These are phyloP conservation scores for Pichia sp. DNA, from an alignment of 1,139 yeast species.

Conservation along the genomic window DNA sequence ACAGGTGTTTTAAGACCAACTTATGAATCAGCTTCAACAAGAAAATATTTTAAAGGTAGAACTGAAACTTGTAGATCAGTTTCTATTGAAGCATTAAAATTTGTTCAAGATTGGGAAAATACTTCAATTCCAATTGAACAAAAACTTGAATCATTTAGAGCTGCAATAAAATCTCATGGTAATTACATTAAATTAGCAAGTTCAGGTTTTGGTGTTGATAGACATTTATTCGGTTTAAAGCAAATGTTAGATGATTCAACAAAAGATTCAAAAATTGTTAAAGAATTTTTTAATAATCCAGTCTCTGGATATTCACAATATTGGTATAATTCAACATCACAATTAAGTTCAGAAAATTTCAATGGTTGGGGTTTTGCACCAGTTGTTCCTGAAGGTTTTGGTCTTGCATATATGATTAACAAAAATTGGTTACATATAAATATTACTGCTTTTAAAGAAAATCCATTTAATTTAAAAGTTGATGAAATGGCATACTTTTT, in stretches of 20 bases:
- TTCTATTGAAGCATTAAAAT: conserved; percentile 63
- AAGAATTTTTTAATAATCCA: conserved; percentile 73
- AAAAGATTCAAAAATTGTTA: conserved; percentile 50
- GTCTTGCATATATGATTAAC: conserved; percentile 90
- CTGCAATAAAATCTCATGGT: conserved; percentile 72
- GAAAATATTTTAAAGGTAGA: conserved; percentile 84
- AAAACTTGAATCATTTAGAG: conserved; percentile 63
- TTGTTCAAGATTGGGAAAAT: conserved; percentile 73
- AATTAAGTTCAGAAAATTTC: conserved; percentile 79
- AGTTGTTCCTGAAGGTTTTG: conserved; percentile 90
- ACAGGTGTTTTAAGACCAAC: conserved; percentile 84
- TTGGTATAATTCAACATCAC: conserved; percentile 89
- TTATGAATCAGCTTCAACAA: conserved; percentile 93
- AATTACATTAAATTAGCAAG: conserved; percentile 71
- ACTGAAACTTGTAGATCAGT: conserved; percentile 95
- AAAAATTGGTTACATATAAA: conserved; percentile 82
- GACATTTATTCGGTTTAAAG: conserved; percentile 88
- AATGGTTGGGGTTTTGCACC: conserved; percentile 97
- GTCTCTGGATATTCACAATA: conserved; percentile 66
- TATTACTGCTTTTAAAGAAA: conserved; percentile 68
- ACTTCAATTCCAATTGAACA: conserved; percentile 47
- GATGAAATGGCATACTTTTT: conserved; percentile 65
- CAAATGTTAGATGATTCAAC: conserved; percentile 40
- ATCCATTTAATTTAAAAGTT: conserved; percentile 53
- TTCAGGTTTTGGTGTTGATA: conserved; percentile 85